Percentiles rank a stretch among this genome's conserved stretches.
phyloP scores from a whole-genome alignment of 495 filamentous ascomycete species.

The Penicillium antarcticum region DNA sequence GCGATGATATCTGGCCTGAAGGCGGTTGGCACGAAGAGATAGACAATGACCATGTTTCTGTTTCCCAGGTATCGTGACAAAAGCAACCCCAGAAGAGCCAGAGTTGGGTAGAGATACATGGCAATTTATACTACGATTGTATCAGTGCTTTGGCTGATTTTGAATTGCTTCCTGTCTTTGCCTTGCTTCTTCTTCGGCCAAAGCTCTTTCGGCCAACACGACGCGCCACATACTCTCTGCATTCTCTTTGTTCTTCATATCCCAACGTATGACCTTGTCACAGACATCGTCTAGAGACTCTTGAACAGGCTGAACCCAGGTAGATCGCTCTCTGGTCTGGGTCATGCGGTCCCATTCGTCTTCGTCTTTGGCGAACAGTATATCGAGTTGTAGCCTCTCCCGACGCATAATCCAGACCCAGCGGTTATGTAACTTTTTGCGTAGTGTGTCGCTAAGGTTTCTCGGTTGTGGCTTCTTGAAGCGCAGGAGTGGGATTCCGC shows the following conservation, averaged over 20 bases:
- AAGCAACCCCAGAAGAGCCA: too few relatives aligned
- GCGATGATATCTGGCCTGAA: too few relatives aligned
- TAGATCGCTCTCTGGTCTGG: conserved; percentile 7
- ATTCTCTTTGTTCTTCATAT: conserved; percentile 25
- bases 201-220: conserved; percentile 39
- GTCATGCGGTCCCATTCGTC: conserved; percentile 55
- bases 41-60: too few relatives aligned
- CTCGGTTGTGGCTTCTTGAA: conserved; percentile 65
- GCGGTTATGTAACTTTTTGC: conserved; percentile 46
- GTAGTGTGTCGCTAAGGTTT: conserved; percentile 53
- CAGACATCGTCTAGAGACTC: conserved; percentile 16
- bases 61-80: too few relatives aligned
- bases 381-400: conserved; percentile 27
- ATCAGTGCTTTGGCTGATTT: neutral
- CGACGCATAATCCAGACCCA: conserved; percentile 30
- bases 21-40: too few relatives aligned
- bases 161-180: conserved; percentile 8
- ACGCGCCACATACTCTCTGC: conserved; percentile 41
- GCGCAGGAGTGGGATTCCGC: conserved; percentile 66
- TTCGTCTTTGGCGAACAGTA: conserved; percentile 50
- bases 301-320: conserved; percentile 24
- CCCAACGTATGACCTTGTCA: conserved; percentile 18
- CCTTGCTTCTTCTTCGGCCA: conserved; percentile 31
- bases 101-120: neutral
- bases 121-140: neutral